Base-by-base conservation (phyloP, 1,139 yeast genomes). In the Debaryomyces sp. region DNA sequence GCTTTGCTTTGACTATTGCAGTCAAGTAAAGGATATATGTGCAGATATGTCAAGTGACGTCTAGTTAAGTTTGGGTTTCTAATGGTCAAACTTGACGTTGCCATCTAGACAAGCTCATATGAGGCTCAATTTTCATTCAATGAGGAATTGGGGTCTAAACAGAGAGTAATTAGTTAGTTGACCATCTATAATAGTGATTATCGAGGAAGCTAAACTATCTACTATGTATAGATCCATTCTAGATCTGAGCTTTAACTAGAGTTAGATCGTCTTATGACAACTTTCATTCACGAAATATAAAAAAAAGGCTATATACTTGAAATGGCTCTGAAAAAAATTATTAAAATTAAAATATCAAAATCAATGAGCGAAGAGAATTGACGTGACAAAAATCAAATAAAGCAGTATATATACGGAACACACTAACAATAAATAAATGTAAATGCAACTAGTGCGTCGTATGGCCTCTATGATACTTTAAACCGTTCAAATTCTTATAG, bases 381-480 rank as follows among this genome's bases (percentile, higher is more conserved):
- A 33, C 21, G 12, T 17, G 32, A 41, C 38, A 34, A 41, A 45
- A 43, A 32, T 12, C 36, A 35, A 32, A 33, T 38, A 43, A 36
- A 46, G 32, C 30, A 46, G 29, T 17, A 32, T 32, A 32, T 21
- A 47, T 36, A 24, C 22, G 45, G 27, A 44, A 34, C 33, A 37
- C 37, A 40, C 41, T 29, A 40, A 24, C 36, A 26, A 34, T 30
- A 45, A 35, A 43, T 38, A 47, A 36, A 43, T 24, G 41, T 33
- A 45, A 30, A 50, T 50, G 51, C 53, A 50, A 45, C 45, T 70
- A 92, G 76, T 94, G 98, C 41, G 98, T 92, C 18, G 98, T 87
- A 70, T 94, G 99, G 23, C 97, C 98, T 60, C 98, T 82, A 67
- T 94, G 99, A 67, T 94, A 94, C 71, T 94, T 94, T 68, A 94